Base-by-base conservation (phyloP, 1,284 basidiomycete species). In the Mrakiaceae sp. region DNA sequence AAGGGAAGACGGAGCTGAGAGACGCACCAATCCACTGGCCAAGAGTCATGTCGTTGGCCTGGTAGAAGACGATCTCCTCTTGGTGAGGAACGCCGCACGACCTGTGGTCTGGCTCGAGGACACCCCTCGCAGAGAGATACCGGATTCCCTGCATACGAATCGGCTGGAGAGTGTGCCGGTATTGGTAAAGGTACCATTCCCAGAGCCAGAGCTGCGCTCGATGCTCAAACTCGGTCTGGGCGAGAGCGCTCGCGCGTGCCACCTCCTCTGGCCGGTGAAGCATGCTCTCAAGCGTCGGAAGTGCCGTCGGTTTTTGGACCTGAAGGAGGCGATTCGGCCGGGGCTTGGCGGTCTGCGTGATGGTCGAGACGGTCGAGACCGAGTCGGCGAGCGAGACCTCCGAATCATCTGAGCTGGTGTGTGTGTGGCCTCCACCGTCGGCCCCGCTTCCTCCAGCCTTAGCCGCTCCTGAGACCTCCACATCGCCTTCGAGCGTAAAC, bases 101-200 rank as follows among this genome's bases (percentile, higher is more conserved):
- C 14, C n/a, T 53, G 49, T 60, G 55, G 43, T n/a, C 40, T 7
- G 43, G 43, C 42, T 57, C 55, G 40, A 40, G 42, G 43, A 40
- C 43, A n/a, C 55, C 55, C 55, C 46, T 43, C 3, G 55, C 55
- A 12, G 55, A 39, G 5, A 57, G 43, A 27, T 57, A 57, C 14
- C 12, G 10, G 0, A 57, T 4, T 3, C 86, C 84, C 73, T 98
- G 95, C 72, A 95, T 97, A 73, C 93, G 89, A 74, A 94, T 91
- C 44, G 95, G 89, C 53, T 89, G 82, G 70, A 96, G 87, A 69
- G 89, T 87, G 71, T 91, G 88, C 5, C 79, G 74, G 74, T 91
- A 87, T 75, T 88, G 86, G 60, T 86, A 82, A 11, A 89, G 77
- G 72, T 95, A 95, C 86, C 89, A 93, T 71, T 91, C 87, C 90